Base-by-base conservation (phyloP, 352 stramenopile species). In the Globisporangium spiculum region DNA sequence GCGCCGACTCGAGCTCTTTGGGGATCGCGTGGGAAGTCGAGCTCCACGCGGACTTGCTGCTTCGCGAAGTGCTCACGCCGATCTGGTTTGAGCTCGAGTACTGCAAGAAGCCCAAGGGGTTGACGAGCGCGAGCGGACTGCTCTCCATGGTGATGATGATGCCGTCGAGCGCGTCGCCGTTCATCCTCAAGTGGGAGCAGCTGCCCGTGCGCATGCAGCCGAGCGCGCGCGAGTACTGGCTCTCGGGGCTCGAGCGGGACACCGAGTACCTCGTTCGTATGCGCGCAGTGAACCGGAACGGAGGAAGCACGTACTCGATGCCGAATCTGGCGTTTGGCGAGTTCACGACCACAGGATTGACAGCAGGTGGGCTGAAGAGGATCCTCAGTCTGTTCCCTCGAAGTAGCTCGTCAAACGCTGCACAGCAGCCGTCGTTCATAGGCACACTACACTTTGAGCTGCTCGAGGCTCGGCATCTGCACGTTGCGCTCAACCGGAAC, bases 191-290 rank as follows among this genome's bases (percentile, higher is more conserved):
- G 18, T 91, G 83, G 83, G 68, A 88, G 8, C 70, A 71, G 8
- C 56, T 91, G 6, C 63, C 72, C 4, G 80, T 89, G 3, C 57
- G 79, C 20, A 77, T 92, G 41, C 71, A 84, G n/a, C 63, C 82
- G 12, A 66, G 77, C 18, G 80, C 81, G 16, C 72, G 60, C n/a
- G 80, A 89, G 26, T 80, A 90, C 66, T 90, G 81, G 81, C 56
- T 92, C 20, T 73, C 73, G 18, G 75, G 74, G 1, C 77, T 92
- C 3, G 79, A 90, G 12, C 70, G 66, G 60, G 79, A 83, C 36
- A 82, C 72, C 1, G 84, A 90, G 44, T 91, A 92, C 24, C 72
- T 90, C 32, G 69, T 92, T 2, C 80, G 84, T 7, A 80, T 92
- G 68, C 74, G 81, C 18, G 71, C 74, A 1, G 73, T 79, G 10